Evolutionary conservation across 225 moss, liverwort and hornwort genomes (phyloP).

Genomic region (Climacium dendroides): DNA sequence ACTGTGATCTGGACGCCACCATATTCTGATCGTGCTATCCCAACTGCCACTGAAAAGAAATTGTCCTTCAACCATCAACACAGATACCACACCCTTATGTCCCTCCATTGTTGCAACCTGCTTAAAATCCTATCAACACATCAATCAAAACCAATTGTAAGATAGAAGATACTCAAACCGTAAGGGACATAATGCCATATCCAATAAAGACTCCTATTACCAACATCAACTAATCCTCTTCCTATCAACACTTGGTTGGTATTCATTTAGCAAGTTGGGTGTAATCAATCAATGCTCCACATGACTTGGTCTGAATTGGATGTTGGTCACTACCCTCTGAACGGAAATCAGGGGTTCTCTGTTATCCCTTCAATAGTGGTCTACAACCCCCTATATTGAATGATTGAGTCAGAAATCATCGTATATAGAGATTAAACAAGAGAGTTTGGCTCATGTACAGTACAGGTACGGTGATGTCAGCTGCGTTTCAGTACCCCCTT

Average conservation of each 20-base stretch:
- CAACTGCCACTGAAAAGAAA: conserved; percentile 92
- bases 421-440: background rate
- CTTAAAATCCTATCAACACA: conserved; percentile 30
- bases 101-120: conserved; percentile 64
- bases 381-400: background rate
- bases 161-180: background rate
- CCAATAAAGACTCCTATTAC: background rate
- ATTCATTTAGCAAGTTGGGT: background rate
- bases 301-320: background rate
- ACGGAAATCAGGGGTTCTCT: background rate
- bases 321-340: background rate
- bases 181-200: background rate
- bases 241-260: background rate
- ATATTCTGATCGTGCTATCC: conserved; percentile 85
- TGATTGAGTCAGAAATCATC: background rate
- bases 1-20: conserved; percentile 91
- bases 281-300: background rate
- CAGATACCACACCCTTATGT: conserved; percentile 65
- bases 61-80: conserved; percentile 67
- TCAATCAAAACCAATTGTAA: background rate
- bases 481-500: background rate
- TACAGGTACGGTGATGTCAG: background rate
- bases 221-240: background rate
- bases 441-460: background rate
- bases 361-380: background rate